Base-by-base conservation (phyloP, 75 land plant genomes). In the Isoetes taiwanensis region DNA sequence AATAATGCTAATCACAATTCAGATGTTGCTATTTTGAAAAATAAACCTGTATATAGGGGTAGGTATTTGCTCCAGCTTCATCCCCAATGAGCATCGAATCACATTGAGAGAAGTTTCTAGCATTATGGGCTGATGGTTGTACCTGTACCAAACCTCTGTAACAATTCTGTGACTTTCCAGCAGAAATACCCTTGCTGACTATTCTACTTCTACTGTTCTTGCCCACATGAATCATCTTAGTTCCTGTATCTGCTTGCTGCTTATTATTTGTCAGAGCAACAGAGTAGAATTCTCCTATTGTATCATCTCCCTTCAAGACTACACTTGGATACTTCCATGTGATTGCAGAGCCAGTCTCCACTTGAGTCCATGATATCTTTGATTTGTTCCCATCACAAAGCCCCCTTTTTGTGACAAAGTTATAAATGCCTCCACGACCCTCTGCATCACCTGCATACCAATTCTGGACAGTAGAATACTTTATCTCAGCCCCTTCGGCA, bases 241-340 rank as follows among this genome's bases (percentile, higher is more conserved):
- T 82, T 24, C 99, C 99, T 2, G 99, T 94, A 37, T 94, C 99
- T 0, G 99, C 99, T 64, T 94, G 99, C 73, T 94, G 99, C 57
- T 72, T 73, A 53, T 94, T 79, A 55, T 94, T 94, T 0, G 96
- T 94, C 60, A 94, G 52, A 19, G 99, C 99, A 20, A 94, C 99
- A 17, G 96, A 94, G 67, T 94, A 88, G 33, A 94, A 94, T 71
- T 94, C 99, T 1, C 99, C 99, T 0, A 83, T 75, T 0, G 84
- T 68, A 52, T 80, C 72, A 58, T 88, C 75, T 10, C 99, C 99
- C 62, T 77, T 76, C 66, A 94, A 52, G 11, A 83, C 71, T 23
- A 88, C 99, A 57, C 99, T 94, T 0, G 96, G 99, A 39, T 94
- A 94, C 65, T 94, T 94, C 99, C 99, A 94, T 1, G 99, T 94